These are phyloP conservation scores for Tolypocladium ophioglossoides DNA, from an alignment of 2,329 filamentous ascomycete species.

Conservation along the genomic window DNA sequence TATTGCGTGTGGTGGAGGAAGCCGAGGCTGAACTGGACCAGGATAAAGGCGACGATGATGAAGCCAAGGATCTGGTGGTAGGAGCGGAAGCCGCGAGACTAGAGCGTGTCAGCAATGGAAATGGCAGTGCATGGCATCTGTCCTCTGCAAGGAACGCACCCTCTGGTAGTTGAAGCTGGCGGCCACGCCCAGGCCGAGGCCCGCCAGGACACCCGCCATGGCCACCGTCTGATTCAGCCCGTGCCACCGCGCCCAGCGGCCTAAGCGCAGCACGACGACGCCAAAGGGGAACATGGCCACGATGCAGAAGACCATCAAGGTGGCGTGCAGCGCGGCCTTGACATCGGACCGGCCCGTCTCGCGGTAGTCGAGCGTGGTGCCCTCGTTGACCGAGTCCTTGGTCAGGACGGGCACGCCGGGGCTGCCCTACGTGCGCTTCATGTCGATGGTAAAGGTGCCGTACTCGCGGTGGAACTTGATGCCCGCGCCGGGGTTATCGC, in stretches of 20 bases:
- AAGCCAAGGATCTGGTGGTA: conserved; percentile 50
- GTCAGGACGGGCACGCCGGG: conserved; percentile 30
- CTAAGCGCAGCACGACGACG: conserved; percentile 39
- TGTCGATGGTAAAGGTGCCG: conserved; percentile 45
- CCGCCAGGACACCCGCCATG: conserved; percentile 35
- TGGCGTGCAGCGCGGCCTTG: conserved; percentile 31
- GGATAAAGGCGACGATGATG: conserved; percentile 37
- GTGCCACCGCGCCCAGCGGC: conserved; percentile 43
- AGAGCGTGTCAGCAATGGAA: conserved; percentile 4
- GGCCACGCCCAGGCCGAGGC: conserved; percentile 40
- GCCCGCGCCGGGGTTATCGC: conserved; percentile 29
- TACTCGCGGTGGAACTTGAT: conserved; percentile 42
- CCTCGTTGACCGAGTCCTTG: conserved; percentile 21
- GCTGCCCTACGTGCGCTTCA: conserved; percentile 37
- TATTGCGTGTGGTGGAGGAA: conserved; percentile 44
- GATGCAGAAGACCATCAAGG: conserved; percentile 46
- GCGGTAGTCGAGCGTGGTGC: conserved; percentile 21
- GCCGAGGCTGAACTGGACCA: conserved; percentile 44
- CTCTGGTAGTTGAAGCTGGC: conserved; percentile 43
- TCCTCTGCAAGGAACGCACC: conserved; percentile 27
- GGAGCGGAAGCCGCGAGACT: conserved; percentile 42
- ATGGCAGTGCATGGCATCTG: too few relatives aligned
- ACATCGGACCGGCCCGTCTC: conserved; percentile 23
- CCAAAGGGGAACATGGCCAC: conserved; percentile 46
- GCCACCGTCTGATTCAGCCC: conserved; percentile 41